Conservation (phyloP, 495 filamentous ascomycete species). For the Aspergillus hancockii region DNA sequence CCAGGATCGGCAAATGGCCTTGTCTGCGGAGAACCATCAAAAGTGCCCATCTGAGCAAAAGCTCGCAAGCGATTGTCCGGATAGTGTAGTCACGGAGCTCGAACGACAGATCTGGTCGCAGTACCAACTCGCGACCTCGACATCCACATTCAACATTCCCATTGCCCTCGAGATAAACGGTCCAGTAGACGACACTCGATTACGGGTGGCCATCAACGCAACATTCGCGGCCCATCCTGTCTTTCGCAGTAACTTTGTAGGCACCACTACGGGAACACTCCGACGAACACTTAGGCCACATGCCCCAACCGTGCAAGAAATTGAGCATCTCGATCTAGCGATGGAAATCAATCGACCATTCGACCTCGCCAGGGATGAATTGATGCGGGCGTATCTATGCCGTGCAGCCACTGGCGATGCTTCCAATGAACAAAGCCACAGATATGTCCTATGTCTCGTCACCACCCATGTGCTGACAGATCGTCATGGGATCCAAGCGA, state of each 20-base stretch:
- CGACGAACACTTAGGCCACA: conserved; percentile 3
- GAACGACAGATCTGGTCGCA: conserved; percentile 8
- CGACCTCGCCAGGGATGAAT: conserved; percentile 11
- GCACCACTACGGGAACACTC: neutral
- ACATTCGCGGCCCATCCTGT: conserved; percentile 19
- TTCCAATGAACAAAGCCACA: conserved; percentile 13
- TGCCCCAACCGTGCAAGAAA: conserved; percentile 11
- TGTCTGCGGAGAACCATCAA: neutral
- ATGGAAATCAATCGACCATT: conserved; percentile 21
- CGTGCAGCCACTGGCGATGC: conserved; percentile 20
- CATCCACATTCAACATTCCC: conserved; percentile 28
- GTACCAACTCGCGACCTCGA: conserved; percentile 18
- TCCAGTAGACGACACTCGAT: conserved; percentile 9
- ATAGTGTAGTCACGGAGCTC: neutral
- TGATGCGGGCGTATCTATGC: too few relatives aligned
- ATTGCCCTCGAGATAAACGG: conserved; percentile 17
- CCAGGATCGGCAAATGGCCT: neutral
- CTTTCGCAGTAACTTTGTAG: conserved; percentile 12
- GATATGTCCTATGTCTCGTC: too few relatives aligned
- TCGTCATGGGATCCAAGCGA: conserved; percentile 22
- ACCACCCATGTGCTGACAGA: conserved; percentile 35
- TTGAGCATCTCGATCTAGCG: conserved; percentile 16
- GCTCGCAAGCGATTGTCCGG: neutral
- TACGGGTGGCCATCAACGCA: conserved; percentile 19
- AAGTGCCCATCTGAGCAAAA: neutral